Conservation (phyloP, 768 basidiomycete species). For the Boletus rubescentipes region DNA sequence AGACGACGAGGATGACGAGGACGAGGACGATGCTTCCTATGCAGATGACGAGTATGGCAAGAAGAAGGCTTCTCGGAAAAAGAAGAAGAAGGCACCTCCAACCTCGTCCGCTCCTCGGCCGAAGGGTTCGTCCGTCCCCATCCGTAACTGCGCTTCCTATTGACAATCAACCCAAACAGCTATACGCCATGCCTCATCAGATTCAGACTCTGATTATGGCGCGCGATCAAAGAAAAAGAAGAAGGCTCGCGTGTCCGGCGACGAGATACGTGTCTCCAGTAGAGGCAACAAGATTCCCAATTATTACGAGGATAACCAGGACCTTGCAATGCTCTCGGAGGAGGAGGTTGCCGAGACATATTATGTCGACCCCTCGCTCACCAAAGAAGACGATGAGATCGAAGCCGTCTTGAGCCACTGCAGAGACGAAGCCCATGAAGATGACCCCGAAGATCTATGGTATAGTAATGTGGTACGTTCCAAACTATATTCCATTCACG, state of each 20-base stretch:
- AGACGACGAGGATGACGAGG: slow-evolving; percentile 66
- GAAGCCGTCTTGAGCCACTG: slow-evolving; percentile 87
- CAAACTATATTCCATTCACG: background rate
- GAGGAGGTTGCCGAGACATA: slow-evolving; percentile 58
- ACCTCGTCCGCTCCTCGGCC: slow-evolving; percentile 49
- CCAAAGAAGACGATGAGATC: slow-evolving; percentile 79
- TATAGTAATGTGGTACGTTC: slow-evolving; percentile 77
- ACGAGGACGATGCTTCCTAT: slow-evolving; percentile 70
- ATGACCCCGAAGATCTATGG: slow-evolving; percentile 80
- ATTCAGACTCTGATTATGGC: slow-evolving; percentile 87
- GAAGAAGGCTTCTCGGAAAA: slow-evolving; percentile 69
- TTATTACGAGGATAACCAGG: slow-evolving; percentile 74
- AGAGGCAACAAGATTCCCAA: slow-evolving; percentile 79
- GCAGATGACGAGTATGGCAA: slow-evolving; percentile 74
- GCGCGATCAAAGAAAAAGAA: slow-evolving; percentile 87
- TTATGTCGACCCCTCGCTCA: slow-evolving; percentile 52
- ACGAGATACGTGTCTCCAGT: slow-evolving; percentile 77
- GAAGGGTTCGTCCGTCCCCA: slow-evolving; percentile 47
- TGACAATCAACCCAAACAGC: slow-evolving; percentile 35
- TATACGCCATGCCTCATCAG: slow-evolving; percentile 60
- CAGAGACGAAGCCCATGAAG: slow-evolving; percentile 78
- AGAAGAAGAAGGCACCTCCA: slow-evolving; percentile 49
- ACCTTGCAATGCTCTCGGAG: slow-evolving; percentile 67
- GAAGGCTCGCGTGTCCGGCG: slow-evolving; percentile 51
- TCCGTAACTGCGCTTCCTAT: slow-evolving; percentile 3